These are phyloP conservation scores for Coemansia sp. DNA, from an alignment of 192 early-diverging fungal species.

Conservation along the genomic window DNA sequence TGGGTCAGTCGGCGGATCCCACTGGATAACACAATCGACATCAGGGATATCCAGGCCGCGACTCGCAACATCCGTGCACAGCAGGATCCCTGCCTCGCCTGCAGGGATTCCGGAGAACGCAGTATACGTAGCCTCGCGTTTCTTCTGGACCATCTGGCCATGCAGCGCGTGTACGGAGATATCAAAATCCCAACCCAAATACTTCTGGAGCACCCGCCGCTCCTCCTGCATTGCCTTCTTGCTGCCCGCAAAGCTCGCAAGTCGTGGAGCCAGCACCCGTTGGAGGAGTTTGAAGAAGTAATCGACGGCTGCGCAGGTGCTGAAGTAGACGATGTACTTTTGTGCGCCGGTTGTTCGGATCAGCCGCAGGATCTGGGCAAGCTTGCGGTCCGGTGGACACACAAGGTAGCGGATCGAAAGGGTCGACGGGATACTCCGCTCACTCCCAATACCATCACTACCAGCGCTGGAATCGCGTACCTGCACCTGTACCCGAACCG, in stretches of 20 bases:
- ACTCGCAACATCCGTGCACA: constrained; percentile 96
- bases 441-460: neutral
- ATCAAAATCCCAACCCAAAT: constrained; percentile 13
- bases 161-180: constrained; percentile 70
- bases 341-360: constrained; percentile 60
- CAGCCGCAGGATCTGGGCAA: constrained; percentile 69
- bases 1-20: constrained; percentile 94
- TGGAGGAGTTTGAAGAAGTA: constrained; percentile 78
- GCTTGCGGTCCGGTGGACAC: constrained; percentile 78
- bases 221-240: constrained; percentile 31
- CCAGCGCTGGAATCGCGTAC: constrained; percentile 61
- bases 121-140: constrained; percentile 77
- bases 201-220: constrained; percentile 15
- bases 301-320: constrained; percentile 95
- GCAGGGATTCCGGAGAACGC: constrained; percentile 67
- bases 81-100: constrained; percentile 69
- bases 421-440: constrained; percentile 41
- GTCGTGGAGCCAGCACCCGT: constrained; percentile 30
- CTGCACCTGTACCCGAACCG: constrained; percentile 85
- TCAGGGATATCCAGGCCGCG: constrained; percentile 95
- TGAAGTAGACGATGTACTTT: constrained; percentile 93
- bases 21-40: constrained; percentile 92
- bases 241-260: constrained; percentile 36
- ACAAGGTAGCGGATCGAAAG: constrained; percentile 74
- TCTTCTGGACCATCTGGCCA: constrained; percentile 90